phyloP scores from a whole-genome alignment of 106 monocot species.

The Dendrobium officinale region DNA sequence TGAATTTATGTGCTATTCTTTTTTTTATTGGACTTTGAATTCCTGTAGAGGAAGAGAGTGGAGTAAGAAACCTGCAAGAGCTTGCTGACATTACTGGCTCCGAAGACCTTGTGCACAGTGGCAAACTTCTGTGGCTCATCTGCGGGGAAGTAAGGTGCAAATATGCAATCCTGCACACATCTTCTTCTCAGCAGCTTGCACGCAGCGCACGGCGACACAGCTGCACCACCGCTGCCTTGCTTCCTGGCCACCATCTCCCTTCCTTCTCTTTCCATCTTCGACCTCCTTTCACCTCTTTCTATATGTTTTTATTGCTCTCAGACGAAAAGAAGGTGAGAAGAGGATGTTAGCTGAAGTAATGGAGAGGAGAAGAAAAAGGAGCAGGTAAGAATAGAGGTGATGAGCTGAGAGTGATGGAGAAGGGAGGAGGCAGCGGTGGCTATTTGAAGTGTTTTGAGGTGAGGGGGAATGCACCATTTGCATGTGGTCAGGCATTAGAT shows the following conservation, averaged over 20 bases:
- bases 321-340: background rate
- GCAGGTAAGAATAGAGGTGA: no score
- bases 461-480: no score
- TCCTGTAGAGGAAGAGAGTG: no score
- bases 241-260: background rate
- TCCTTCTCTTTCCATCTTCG: background rate
- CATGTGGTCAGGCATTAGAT: no score
- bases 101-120: conserved; percentile 78
- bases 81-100: conserved; percentile 81
- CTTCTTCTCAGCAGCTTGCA: conserved; percentile 35
- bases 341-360: background rate
- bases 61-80: conserved; percentile 46
- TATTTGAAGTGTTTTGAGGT: no score
- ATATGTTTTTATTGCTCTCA: background rate
- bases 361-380: no score
- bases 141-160: conserved; percentile 31
- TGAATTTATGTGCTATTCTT: no score
- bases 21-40: no score
- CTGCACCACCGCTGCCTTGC: background rate
- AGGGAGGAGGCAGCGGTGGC: no score
- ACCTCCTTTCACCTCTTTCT: background rate
- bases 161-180: conserved; percentile 27
- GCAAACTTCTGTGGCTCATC: conserved; percentile 59
- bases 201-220: conserved; percentile 27
- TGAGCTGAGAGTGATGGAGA: no score